Evolutionary conservation across 345 rosid species (phyloP).

Genomic region (Salix brachista): DNA sequence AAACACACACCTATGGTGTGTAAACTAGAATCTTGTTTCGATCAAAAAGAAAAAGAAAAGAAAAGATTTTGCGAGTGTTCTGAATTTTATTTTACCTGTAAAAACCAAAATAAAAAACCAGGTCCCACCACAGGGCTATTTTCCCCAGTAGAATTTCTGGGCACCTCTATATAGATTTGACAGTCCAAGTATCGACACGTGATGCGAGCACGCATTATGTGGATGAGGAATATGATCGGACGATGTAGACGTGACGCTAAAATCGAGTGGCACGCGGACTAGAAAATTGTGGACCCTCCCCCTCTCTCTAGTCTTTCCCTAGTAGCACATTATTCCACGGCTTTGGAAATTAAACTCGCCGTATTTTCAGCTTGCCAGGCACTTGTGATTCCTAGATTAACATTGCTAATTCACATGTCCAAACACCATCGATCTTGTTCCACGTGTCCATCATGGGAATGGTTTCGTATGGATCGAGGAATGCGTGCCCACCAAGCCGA

Average conservation of each 20-base stretch:
- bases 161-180: not conserved
- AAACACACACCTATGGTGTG: no score
- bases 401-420: not conserved
- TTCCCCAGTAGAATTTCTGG: no score
- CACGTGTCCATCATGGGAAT: constrained; percentile 13
- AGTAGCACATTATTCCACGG: constrained; percentile 35
- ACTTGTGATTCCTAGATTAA: not conserved
- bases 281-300: not conserved
- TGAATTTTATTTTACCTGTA: no score
- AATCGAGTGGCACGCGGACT: constrained; percentile 48
- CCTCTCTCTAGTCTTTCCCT: not conserved
- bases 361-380: constrained; percentile 28
- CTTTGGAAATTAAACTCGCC: constrained; percentile 49
- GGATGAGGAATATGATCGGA: constrained; percentile 37
- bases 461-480: not conserved
- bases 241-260: constrained; percentile 35
- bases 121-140: no score
- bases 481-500: not conserved
- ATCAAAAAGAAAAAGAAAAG: no score
- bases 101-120: no score
- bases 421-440: not conserved
- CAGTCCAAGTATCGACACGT: constrained; percentile 24
- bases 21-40: no score
- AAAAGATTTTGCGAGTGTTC: no score
- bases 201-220: constrained; percentile 30